Evolutionary conservation across 164 flowering plant genomes (phyloP), one percentile per base, ranked within the genome.

Genomic region (Macadamia integrifolia): DNA sequence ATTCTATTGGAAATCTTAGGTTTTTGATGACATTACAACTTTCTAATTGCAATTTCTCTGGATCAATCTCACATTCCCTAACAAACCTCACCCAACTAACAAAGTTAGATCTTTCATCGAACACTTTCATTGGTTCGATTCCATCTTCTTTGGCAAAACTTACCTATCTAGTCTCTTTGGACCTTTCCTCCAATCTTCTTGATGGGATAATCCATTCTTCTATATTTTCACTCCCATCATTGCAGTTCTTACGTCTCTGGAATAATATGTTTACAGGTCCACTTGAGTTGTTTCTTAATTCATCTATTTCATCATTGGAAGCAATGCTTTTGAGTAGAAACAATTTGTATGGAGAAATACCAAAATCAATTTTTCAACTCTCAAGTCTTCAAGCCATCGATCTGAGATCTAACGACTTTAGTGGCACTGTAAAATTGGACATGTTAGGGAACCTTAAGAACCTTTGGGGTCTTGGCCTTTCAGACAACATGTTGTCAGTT

Each of bases 1-100:
- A 46, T 65, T 79, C 79, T 17, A 70, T 79, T 1, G 77, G 70
- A 15, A 70, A 66, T 6, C 81, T 79, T 35, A 35, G 43, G 13
- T 43, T n/a, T 28, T 58, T 73, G 55, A 35, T 6, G 1, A 1
- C 0, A 6, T 58, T 76, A 61, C 6, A 32, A 3, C 0, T 68
- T 12, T 3, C 9, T 0, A 2, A 2, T 1, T 65, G 69, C 66
- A 5, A 28, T 42, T 74, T 79, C 57, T 43, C 43, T 3, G 78
- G 82, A 5, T 6, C 11, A 1, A 56, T 75, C 35, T 76, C 80
- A 29, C 1, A 15, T 56, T 73, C 72, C 1, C 35, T 70, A 28
- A 31, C 23, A 6, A 70, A 73, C 55, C 69, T 77, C 40, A 63
- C 68, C 18, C 46, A 70, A 23, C 58, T 66, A 9, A 6, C 17